phyloP scores from a whole-genome alignment of 2,329 filamentous ascomycete species.

The Aspergillus spinulosporus region DNA sequence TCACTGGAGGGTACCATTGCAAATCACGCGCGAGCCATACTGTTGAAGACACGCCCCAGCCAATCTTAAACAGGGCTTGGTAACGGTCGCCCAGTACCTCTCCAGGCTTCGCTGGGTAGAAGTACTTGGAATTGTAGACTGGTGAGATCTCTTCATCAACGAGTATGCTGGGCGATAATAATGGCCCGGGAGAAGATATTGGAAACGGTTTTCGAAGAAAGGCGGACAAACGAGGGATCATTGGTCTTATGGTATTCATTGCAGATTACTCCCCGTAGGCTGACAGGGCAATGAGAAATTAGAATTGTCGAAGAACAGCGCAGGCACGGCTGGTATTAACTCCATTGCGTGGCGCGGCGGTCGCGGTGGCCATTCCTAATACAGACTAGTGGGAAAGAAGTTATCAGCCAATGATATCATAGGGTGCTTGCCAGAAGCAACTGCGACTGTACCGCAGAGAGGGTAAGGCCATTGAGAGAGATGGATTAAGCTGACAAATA shows the following conservation, averaged over 20 bases:
- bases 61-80: constrained; percentile 44
- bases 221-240: constrained; percentile 20
- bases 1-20: constrained; percentile 26
- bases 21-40: constrained; percentile 35
- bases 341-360: too few species aligned
- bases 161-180: constrained; percentile 24
- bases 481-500: too few species aligned
- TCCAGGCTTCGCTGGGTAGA: constrained; percentile 43
- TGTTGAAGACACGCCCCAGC: constrained; percentile 43
- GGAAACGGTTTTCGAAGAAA: constrained; percentile 30
- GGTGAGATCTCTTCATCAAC: constrained; percentile 46
- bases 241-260: constrained; percentile 16
- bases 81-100: constrained; percentile 41
- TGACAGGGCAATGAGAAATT: too few species aligned
- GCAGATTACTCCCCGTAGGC: too few species aligned
- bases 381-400: too few species aligned
- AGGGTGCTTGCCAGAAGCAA: too few species aligned
- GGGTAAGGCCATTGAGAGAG: too few species aligned
- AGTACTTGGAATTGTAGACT: constrained; percentile 37
- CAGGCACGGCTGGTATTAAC: too few species aligned
- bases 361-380: too few species aligned
- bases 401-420: too few species aligned
- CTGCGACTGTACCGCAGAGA: too few species aligned
- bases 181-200: constrained; percentile 26
- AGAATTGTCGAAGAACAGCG: too few species aligned